These are phyloP conservation scores for Pseudogymnoascus sp. DNA, from an alignment of 2,329 filamentous ascomycete species.

Conservation along the genomic window DNA sequence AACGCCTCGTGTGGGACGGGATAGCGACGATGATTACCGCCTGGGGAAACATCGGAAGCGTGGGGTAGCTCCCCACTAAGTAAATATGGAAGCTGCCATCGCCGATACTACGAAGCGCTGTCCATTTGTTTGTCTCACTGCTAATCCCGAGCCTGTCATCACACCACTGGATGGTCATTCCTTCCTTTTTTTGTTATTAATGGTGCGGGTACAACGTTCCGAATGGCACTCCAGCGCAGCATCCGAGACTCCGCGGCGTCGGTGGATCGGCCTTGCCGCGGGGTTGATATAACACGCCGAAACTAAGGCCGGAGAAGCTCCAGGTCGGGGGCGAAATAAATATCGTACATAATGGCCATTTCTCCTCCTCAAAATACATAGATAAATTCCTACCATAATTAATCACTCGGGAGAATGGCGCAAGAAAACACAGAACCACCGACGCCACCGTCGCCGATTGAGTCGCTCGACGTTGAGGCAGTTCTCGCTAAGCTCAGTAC, in stretches of 20 bases:
- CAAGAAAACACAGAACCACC: slow-evolving; percentile 11
- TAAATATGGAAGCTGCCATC: slow-evolving; percentile 3
- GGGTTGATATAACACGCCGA: neutral
- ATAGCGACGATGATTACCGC: neutral
- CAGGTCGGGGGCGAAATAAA: neutral
- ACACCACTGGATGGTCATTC: slow-evolving; percentile 1
- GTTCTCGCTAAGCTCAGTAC: slow-evolving; percentile 43
- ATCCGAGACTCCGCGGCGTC: neutral
- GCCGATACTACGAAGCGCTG: neutral
- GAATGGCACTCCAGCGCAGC: neutral
- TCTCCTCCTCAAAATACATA: neutral
- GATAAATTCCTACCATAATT: neutral
- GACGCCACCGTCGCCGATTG: slow-evolving; percentile 12
- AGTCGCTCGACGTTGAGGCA: slow-evolving; percentile 39
- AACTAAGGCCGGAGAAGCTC: slow-evolving; percentile 7
- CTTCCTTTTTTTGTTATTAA: neutral
- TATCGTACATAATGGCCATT: neutral
- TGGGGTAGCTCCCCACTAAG: slow-evolving; percentile 3
- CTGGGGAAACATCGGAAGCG: neutral
- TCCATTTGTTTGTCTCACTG: neutral
- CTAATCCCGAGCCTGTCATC: neutral
- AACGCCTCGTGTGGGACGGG: neutral
- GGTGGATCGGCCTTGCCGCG: neutral
- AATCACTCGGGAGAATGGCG: neutral
- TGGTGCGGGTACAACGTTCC: neutral